Evolutionary conservation across 306 rosid genomes (phyloP).

Genomic region (Morella rubra): DNA sequence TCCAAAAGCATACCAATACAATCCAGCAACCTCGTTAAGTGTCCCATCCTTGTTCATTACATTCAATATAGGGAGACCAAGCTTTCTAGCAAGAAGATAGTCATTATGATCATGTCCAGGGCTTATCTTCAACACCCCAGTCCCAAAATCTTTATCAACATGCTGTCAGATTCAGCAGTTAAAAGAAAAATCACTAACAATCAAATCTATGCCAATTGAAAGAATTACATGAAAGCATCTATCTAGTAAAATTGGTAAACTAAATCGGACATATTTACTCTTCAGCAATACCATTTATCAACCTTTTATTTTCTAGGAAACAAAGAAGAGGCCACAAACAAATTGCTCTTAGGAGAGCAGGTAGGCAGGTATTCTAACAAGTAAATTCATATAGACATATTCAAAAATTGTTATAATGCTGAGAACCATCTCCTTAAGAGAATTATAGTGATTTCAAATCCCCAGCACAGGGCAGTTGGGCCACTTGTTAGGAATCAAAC

Average conservation of each 20-base stretch:
- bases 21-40: conserved; percentile 82
- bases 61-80: conserved; percentile 95
- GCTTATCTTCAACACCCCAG: conserved; percentile 93
- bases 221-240: not conserved
- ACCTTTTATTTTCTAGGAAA: not conserved
- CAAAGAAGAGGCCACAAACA: not conserved
- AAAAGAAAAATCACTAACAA: not conserved
- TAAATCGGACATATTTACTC: not conserved
- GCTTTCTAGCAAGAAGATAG: conserved; percentile 86
- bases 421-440: not conserved
- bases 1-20: conserved; percentile 61
- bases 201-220: not conserved
- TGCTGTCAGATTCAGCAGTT: conserved; percentile 47
- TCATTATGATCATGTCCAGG: conserved; percentile 99
- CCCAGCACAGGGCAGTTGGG: not conserved
- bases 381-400: not conserved
- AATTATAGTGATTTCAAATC: not conserved
- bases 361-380: not conserved
- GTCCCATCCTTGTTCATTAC: conserved; percentile 99
- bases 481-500: not conserved
- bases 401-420: not conserved
- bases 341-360: not conserved
- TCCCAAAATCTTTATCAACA: conserved; percentile 92
- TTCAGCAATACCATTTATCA: not conserved
- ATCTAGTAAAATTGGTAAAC: not conserved